These are phyloP conservation scores for Solanum boliviense DNA, from an alignment of 257 asterid genomes.

Conservation along the genomic window DNA sequence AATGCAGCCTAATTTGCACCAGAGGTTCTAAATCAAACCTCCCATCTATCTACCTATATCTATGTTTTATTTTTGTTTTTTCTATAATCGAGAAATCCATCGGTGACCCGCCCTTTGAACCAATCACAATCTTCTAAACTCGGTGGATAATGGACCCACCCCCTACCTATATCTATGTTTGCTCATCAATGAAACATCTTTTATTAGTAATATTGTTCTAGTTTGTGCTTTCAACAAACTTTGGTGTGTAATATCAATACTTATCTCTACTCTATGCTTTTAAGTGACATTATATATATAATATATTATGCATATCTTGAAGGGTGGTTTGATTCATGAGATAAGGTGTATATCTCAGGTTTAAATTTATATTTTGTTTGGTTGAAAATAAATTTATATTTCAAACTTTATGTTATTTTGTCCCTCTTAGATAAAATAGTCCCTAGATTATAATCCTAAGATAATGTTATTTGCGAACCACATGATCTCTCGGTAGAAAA, in stretches of 20 bases:
- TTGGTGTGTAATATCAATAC: background rate
- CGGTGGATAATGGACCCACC: no score
- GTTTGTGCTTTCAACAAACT: background rate
- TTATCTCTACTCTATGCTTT: background rate
- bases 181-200: background rate
- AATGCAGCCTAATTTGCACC: conserved; percentile 71
- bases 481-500: no score
- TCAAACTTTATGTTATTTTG: no score
- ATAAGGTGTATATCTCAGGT: no score
- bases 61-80: no score
- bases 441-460: background rate
- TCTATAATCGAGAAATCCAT: no score
- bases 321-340: background rate
- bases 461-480: background rate
- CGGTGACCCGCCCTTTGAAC: no score
- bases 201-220: background rate
- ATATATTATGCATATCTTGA: background rate
- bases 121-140: no score
- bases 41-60: no score
- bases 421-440: no score
- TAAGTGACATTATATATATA: background rate
- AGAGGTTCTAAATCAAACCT: conserved; percentile 2
- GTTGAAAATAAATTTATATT: background rate
- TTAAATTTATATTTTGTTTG: no score
- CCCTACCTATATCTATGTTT: no score